Percentiles rank a stretch among this genome's conserved stretches.
These are phyloP conservation scores for Volvariella surrecta DNA, from an alignment of 1,284 basidiomycete species.

Conservation along the genomic window DNA sequence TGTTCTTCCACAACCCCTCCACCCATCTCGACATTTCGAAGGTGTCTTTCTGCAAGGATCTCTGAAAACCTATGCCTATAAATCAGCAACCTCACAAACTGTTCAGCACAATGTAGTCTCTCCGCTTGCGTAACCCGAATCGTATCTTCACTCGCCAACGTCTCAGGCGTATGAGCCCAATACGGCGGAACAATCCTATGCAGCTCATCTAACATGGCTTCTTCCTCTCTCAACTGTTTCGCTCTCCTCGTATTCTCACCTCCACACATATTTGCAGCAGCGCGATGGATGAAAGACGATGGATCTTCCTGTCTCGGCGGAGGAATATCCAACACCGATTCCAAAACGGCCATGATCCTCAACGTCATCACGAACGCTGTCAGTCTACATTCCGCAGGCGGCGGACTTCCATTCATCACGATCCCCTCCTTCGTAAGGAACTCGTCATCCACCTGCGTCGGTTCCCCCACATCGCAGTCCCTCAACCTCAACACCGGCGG, in stretches of 20 bases:
- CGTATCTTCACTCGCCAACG: conserved; percentile 77
- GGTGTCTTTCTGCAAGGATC: conserved; percentile 54
- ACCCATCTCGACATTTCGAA: conserved; percentile 21
- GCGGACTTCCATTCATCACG: conserved; percentile 43
- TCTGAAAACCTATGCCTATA: conserved; percentile 70
- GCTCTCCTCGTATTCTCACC: conserved; percentile 30
- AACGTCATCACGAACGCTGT: conserved; percentile 71
- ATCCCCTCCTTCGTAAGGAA: conserved; percentile 70
- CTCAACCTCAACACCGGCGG: conserved; percentile 78
- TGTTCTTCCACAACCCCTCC: conserved; percentile 39
- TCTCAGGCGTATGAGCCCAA: conserved; percentile 66
- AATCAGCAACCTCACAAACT: conserved; percentile 76
- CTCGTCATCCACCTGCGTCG: conserved; percentile 81
- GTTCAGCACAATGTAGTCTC: conserved; percentile 75
- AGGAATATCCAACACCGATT: conserved; percentile 67
- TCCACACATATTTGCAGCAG: conserved; percentile 46
- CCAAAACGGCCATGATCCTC: conserved; percentile 76
- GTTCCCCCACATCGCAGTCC: conserved; percentile 84
- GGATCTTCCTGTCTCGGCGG: conserved; percentile 35
- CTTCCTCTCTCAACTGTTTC: conserved; percentile 71
- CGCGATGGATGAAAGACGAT: conserved; percentile 43
- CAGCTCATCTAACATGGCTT: conserved; percentile 73
- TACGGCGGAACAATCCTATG: conserved; percentile 60
- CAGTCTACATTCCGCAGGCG: conserved; percentile 67
- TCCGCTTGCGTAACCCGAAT: conserved; percentile 84